Conservation (phyloP, 768 basidiomycete species). For the Suillus discolor region DNA sequence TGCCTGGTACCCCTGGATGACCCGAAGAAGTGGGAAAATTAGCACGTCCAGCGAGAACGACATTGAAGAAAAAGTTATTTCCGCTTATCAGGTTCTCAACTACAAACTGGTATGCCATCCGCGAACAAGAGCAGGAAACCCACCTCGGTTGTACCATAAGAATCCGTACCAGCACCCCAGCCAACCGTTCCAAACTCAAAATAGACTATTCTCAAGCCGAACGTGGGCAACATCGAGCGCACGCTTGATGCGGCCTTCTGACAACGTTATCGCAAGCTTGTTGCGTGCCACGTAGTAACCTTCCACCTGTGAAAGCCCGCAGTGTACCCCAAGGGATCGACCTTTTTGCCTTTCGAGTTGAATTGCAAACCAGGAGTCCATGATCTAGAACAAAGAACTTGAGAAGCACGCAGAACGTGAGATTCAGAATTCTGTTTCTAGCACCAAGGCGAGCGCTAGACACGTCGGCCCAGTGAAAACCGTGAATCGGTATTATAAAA, state of each 20-base stretch:
- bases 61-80: slow-evolving; percentile 3
- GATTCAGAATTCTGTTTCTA: neutral
- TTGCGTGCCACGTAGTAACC: neutral
- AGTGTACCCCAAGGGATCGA: neutral
- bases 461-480: slow-evolving; percentile 1
- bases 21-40: slow-evolving; percentile 1
- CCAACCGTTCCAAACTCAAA: neutral
- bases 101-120: neutral
- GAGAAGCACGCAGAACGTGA: slow-evolving; percentile 1
- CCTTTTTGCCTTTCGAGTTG: neutral
- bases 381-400: neutral
- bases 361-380: neutral
- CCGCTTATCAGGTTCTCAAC: neutral
- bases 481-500: neutral
- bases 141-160: neutral
- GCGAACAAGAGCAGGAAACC: neutral
- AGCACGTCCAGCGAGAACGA: neutral
- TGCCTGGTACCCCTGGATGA: slow-evolving; percentile 1
- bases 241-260: neutral
- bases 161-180: neutral
- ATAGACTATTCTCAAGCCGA: slow-evolving; percentile 1
- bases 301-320: neutral
- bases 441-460: neutral
- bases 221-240: neutral
- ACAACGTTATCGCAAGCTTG: slow-evolving; percentile 3